These are phyloP conservation scores for Linum trigynum DNA, from an alignment of 345 rosid species.

Conservation along the genomic window DNA sequence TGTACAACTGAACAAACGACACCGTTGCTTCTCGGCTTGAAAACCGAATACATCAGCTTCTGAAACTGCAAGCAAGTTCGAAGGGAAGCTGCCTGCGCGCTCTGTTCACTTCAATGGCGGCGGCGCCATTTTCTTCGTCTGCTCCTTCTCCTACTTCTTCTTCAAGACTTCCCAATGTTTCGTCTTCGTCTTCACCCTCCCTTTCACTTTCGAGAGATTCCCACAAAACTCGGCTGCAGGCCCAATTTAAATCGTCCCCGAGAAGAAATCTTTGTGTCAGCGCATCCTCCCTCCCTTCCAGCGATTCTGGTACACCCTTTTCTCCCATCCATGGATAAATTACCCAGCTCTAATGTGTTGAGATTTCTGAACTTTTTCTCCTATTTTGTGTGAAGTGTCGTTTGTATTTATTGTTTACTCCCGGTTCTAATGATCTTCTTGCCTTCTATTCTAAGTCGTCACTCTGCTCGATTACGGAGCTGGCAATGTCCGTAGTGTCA, in stretches of 20 bases:
- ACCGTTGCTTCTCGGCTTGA: too few species aligned
- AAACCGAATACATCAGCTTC: too few species aligned
- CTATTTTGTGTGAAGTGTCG: neutral
- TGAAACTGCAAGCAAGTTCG: too few species aligned
- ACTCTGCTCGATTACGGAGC: slow-evolving; percentile 95
- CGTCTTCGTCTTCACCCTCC: slow-evolving; percentile 22
- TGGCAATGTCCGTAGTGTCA: slow-evolving; percentile 80
- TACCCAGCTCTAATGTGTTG: neutral
- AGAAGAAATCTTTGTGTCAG: slow-evolving; percentile 36
- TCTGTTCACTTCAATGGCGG: slow-evolving; percentile 17
- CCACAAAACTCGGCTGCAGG: slow-evolving; percentile 14
- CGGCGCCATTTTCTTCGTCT: slow-evolving; percentile 17
- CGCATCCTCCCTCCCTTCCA: slow-evolving; percentile 29
- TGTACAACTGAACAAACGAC: too few species aligned
- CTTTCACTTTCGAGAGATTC: slow-evolving; percentile 15
- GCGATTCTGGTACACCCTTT: slow-evolving; percentile 46
- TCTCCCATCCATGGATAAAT: neutral
- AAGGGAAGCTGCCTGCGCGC: neutral
- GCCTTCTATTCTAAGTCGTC: slow-evolving; percentile 35
- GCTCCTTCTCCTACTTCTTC: neutral
- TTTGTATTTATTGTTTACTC: neutral
- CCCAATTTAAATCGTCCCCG: slow-evolving; percentile 28
- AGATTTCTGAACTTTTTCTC: neutral
- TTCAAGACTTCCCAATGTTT: slow-evolving; percentile 1
- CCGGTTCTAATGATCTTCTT: neutral